A percentile compares a stretch with the other conserved stretches of the same genome.
Evolutionary conservation across 108 stramenopile genomes (phyloP).

Genomic region (Nitzschia inconspicua): DNA sequence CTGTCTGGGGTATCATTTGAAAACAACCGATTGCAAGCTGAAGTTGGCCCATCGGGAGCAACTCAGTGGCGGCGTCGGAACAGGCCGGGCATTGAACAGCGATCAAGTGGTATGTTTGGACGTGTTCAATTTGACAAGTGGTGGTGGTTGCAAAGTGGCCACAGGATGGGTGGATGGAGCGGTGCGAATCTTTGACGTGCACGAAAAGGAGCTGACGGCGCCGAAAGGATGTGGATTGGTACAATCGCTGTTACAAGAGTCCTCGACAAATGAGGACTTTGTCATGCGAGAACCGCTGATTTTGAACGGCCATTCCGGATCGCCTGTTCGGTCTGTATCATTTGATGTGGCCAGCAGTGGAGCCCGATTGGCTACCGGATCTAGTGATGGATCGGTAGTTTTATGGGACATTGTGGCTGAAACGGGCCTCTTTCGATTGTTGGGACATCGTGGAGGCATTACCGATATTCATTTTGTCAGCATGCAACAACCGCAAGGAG

Average conservation of each 20-base stretch:
- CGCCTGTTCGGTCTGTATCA: conserved; percentile 58
- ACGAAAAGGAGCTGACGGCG: conserved; percentile 26
- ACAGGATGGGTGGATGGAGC: conserved; percentile 86
- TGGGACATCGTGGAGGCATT: conserved; percentile 91
- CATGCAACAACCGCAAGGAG: not conserved
- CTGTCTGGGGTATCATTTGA: conserved; percentile 57
- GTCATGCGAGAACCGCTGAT: conserved; percentile 65
- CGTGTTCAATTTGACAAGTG: conserved; percentile 16
- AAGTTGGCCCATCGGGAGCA: conserved; percentile 69
- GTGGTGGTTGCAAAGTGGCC: conserved; percentile 42
- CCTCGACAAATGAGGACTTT: conserved; percentile 40
- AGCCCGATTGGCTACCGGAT: conserved; percentile 70
- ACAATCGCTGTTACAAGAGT: conserved; percentile 42
- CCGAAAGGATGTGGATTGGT: conserved; percentile 39
- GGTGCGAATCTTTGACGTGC: conserved; percentile 61
- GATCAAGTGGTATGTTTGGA: conserved; percentile 67
- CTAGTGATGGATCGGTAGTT: conserved; percentile 87
- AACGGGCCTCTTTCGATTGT: conserved; percentile 87
- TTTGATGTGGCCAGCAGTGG: conserved; percentile 47
- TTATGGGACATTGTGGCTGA: conserved; percentile 95
- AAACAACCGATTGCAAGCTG: conserved; percentile 43
- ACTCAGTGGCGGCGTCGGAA: conserved; percentile 63
- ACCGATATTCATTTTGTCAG: conserved; percentile 82
- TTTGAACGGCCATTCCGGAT: conserved; percentile 78
- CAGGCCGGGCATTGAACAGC: conserved; percentile 72